Percentiles rank a stretch among this genome's conserved stretches.
These are phyloP conservation scores for Elsinoe arachidis DNA, from an alignment of 2,329 filamentous ascomycete genomes.

Conservation along the genomic window DNA sequence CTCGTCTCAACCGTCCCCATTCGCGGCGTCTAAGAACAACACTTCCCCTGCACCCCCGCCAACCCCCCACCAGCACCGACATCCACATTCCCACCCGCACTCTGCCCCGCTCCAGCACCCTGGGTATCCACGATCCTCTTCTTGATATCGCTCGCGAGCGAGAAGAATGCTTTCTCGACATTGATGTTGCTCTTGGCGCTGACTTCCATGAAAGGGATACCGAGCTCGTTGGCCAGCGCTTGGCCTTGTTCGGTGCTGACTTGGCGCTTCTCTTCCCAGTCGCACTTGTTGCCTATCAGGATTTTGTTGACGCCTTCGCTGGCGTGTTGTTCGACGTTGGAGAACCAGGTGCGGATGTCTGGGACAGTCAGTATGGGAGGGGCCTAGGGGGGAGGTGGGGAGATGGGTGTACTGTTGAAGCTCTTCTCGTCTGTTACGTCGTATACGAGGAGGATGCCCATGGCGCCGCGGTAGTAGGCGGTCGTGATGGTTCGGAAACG, in stretches of 20 bases:
- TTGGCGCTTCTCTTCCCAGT: conserved; percentile 98
- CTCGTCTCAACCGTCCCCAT: background rate
- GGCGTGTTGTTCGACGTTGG: conserved; percentile 95
- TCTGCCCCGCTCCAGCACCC: conserved; percentile 15
- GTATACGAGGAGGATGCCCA: conserved; percentile 96
- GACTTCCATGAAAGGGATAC: conserved; percentile 96
- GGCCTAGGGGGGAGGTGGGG: conserved; percentile 4
- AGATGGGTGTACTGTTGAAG: conserved; percentile 64
- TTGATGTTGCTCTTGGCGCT: conserved; percentile 99
- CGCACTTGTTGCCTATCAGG: conserved; percentile 98
- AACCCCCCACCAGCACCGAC: conserved; percentile 23
- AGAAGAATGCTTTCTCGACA: conserved; percentile 98
- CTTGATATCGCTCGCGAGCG: conserved; percentile 92
- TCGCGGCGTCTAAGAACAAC: conserved; percentile 54
- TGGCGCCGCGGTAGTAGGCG: conserved; percentile 95
- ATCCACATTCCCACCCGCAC: conserved; percentile 17
- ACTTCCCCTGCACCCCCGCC: conserved; percentile 28
- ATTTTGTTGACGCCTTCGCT: conserved; percentile 99
- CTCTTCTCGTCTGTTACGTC: conserved; percentile 95
- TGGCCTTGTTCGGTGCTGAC: conserved; percentile 91
- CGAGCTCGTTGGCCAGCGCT: conserved; percentile 85
- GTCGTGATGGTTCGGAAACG: conserved; percentile 98
- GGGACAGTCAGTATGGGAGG: conserved; percentile 16
- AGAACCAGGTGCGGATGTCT: conserved; percentile 99
- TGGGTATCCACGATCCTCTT: conserved; percentile 86